Evolutionary conservation across 108 stramenopile species (phyloP).

Genomic region (Chaetoceros muelleri): DNA sequence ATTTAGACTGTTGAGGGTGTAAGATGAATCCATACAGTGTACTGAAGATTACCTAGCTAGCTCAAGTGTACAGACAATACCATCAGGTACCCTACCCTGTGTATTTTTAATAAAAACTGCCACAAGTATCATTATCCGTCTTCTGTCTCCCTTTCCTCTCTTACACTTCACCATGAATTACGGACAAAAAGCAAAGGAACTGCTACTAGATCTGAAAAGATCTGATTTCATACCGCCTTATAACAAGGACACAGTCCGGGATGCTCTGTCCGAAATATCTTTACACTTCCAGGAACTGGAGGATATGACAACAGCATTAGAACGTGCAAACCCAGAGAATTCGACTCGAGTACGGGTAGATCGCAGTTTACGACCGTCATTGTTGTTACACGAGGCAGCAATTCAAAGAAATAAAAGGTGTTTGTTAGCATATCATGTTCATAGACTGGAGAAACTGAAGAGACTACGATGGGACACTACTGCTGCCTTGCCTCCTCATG

Average conservation of each 20-base stretch:
- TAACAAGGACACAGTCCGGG: constrained; percentile 70
- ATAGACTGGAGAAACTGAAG: constrained; percentile 49
- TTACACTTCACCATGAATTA: too few relatives aligned
- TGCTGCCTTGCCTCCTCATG: constrained; percentile 22
- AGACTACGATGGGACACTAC: constrained; percentile 47
- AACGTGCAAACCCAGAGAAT: not conserved
- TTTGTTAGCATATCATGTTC: constrained; percentile 82
- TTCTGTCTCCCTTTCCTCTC: too few relatives aligned
- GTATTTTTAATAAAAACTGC: too few relatives aligned
- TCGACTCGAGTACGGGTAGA: constrained; percentile 1
- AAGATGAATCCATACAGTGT: too few relatives aligned
- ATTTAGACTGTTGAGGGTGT: too few relatives aligned
- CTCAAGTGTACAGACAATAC: too few relatives aligned
- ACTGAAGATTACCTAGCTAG: too few relatives aligned
- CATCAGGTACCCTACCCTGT: too few relatives aligned
- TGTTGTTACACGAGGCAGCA: constrained; percentile 77
- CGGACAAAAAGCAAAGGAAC: too few relatives aligned
- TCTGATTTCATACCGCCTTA: too few relatives aligned
- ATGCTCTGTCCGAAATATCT: constrained; percentile 45
- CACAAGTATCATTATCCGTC: too few relatives aligned
- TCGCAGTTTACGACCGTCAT: constrained; percentile 46
- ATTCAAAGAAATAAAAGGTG: constrained; percentile 90
- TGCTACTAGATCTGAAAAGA: too few relatives aligned
- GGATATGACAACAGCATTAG: constrained; percentile 32
- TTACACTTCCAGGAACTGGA: constrained; percentile 43